Evolutionary conservation across 179 eudicot genomes (phyloP).

Genomic region (Heliamphora pulchella): DNA sequence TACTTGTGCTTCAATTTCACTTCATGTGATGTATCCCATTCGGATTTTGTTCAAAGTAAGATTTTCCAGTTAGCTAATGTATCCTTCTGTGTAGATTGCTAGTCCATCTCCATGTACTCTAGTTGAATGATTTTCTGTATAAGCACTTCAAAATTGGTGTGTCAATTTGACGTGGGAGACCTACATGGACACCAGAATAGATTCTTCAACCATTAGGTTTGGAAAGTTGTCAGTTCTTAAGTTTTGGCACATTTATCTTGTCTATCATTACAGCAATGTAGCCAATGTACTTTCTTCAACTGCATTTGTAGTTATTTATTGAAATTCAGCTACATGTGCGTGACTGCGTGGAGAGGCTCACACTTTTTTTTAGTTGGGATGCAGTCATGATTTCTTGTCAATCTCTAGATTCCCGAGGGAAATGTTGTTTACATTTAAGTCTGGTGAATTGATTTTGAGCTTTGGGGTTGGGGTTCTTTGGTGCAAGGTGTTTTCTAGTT

Average conservation of each 20-base stretch:
- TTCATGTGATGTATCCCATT: background rate
- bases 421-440: background rate
- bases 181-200: background rate
- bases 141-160: conserved; percentile 10
- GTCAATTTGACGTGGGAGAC: background rate
- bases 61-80: background rate
- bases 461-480: background rate
- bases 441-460: background rate
- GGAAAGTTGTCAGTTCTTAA: background rate
- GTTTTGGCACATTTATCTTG: background rate
- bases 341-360: too few relatives aligned
- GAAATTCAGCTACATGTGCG: too few relatives aligned
- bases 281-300: background rate
- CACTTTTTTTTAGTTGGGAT: background rate
- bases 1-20: background rate
- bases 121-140: background rate
- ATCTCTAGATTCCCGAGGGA: background rate
- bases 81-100: background rate
- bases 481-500: background rate
- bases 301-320: too few relatives aligned
- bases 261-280: background rate
- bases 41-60: background rate
- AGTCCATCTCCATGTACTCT: conserved; percentile 4
- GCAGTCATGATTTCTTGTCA: background rate
- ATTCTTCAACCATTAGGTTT: background rate